Percentiles rank a stretch among this genome's conserved stretches.
These are phyloP conservation scores for Barnettozyma siamensis DNA, from an alignment of 805 yeast species.

Conservation along the genomic window DNA sequence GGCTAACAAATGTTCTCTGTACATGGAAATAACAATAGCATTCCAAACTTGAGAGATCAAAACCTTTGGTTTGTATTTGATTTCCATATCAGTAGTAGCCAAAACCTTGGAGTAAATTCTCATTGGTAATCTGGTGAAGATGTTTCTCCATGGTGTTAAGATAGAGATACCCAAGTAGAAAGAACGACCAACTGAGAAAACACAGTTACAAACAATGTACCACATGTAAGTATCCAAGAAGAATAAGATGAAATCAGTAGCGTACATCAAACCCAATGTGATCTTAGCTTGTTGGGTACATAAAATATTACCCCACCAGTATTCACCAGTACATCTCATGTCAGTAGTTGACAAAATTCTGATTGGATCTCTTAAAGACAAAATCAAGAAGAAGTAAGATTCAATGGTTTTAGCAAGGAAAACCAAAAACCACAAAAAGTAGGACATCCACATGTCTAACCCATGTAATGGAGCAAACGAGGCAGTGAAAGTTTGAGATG, in stretches of 20 bases:
- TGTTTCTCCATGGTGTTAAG: constrained; percentile 99
- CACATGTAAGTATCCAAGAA: constrained; percentile 98
- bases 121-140: constrained; percentile 95
- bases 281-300: constrained; percentile 87
- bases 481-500: constrained; percentile 95
- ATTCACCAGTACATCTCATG: constrained; percentile 96
- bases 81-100: constrained; percentile 99
- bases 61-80: constrained; percentile 97
- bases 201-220: constrained; percentile 94
- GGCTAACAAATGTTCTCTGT: constrained; percentile 97
- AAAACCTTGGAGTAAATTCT: constrained; percentile 96
- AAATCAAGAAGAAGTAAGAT: constrained; percentile 86
- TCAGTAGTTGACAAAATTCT: constrained; percentile 77
- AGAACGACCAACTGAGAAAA: constrained; percentile 95
- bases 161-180: constrained; percentile 98
- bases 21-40: constrained; percentile 98
- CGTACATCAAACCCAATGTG: constrained; percentile 86
- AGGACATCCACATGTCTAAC: constrained; percentile 94
- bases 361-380: constrained; percentile 91
- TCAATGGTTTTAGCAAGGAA: constrained; percentile 85
- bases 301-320: constrained; percentile 70
- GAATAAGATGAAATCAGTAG: constrained; percentile 90
- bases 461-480: constrained; percentile 77
- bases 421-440: constrained; percentile 82
- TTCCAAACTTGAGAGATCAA: constrained; percentile 98